phyloP scores from a whole-genome alignment of 805 yeast genomes.

The Cyberlindnera galapagoensis region DNA sequence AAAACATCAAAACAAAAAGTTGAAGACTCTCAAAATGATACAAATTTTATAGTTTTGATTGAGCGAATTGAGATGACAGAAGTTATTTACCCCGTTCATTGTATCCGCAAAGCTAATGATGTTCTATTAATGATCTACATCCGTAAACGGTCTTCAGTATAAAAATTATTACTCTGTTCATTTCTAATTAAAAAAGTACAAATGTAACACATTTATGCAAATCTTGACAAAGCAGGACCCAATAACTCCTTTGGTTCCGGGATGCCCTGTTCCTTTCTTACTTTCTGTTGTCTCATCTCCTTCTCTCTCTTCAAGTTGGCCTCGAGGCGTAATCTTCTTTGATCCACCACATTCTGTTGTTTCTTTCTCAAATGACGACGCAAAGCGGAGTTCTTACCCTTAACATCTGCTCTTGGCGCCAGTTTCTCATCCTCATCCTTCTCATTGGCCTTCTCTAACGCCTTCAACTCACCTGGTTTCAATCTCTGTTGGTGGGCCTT shows the following conservation, averaged over 20 bases:
- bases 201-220: constrained; percentile 18
- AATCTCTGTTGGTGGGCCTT: constrained; percentile 58
- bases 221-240: constrained; percentile 36
- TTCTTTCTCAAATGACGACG: constrained; percentile 78
- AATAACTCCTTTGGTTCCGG: constrained; percentile 40
- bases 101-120: no score
- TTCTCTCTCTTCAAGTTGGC: constrained; percentile 70
- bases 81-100: no score
- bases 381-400: constrained; percentile 77
- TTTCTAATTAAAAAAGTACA: neutral
- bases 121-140: no score
- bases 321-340: constrained; percentile 73
- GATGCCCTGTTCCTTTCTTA: constrained; percentile 39
- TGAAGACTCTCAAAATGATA: no score
- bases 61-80: no score
- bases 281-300: constrained; percentile 50
- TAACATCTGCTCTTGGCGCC: constrained; percentile 50
- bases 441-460: constrained; percentile 29
- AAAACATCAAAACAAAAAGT: no score
- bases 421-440: constrained; percentile 40
- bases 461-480: constrained; percentile 51
- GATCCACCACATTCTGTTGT: constrained; percentile 78
- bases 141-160: no score
- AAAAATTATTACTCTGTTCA: neutral
- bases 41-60: no score